Base-by-base conservation (phyloP, 2,329 filamentous ascomycete genomes). In the Aureobasidium leucospermi region DNA sequence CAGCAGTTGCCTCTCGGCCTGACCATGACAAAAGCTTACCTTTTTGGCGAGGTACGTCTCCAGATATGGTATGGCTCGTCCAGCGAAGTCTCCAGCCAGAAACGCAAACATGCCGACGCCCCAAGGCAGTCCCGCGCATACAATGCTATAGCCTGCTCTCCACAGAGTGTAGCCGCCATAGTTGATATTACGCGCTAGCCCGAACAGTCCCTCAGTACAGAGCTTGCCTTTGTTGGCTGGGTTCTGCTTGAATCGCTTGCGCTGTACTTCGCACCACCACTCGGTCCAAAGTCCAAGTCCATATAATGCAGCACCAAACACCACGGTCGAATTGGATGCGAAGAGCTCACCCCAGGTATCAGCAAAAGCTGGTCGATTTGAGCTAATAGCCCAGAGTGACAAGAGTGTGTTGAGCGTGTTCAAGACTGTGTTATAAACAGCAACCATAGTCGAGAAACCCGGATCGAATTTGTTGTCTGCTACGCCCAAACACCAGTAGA, bases 111-210 rank as follows among this genome's bases (percentile, higher is more conserved):
- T 42, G 13, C 62, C 28, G 1, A 42, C 60, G 6, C 61, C 65
- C 61, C 62, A 64, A 4, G 62, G 58, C 59, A 64, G 63, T 10
- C 66, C 67, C 9, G 64, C 65, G 48, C 63, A 67, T 11, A 65
- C 57, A 9, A 66, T 59, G 13, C 61, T 59, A 45, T 67, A 67
- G 3, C 67, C 66, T 11, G 58, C 55, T 13, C 59, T 47, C 66
- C 67, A 68, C 11, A 68, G 62, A 15, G 66, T 64, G 47, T 67
- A 68, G 7, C 67, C 66, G 6, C 64, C 64, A 49, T 68, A 68
- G 43, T 68, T 68, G 60, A 68, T 65, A 57, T 67, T 66, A 10
- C 63, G 56, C 15, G 66, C 66, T 16, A 67, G 31, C 15, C 62
- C 59, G 49, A 66, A 68, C 2, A 68, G 61, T 0, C 67, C 67